Conservation (phyloP, 192 early-diverging fungal genomes). For the Backusella westeae region DNA sequence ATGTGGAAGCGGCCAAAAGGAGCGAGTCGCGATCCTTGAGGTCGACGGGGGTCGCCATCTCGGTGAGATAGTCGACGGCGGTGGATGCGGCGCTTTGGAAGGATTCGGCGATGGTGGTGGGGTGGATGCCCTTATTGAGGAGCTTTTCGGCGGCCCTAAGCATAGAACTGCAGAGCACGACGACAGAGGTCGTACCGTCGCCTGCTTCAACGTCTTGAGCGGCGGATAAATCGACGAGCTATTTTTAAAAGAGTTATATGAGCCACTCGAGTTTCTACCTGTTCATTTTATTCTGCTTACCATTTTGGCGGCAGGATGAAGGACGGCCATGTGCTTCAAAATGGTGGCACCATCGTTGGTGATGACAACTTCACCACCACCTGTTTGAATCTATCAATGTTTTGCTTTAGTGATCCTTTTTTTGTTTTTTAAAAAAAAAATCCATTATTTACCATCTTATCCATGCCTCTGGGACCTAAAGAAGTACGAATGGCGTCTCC, state of each 20-base stretch:
- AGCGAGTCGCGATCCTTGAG: conserved; percentile 89
- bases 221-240: conserved; percentile 97
- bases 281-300: conserved; percentile 37
- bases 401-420: not conserved
- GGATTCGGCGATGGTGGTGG: conserved; percentile 97
- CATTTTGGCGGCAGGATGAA: conserved; percentile 99
- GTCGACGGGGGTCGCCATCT: conserved; percentile 85
- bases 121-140: conserved; percentile 95
- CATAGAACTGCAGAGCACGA: conserved; percentile 90
- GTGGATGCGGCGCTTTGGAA: conserved; percentile 89
- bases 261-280: no score
- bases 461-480: conserved; percentile 97
- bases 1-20: conserved; percentile 90
- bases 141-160: conserved; percentile 89
- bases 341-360: conserved; percentile 99
- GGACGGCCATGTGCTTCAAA: conserved; percentile 96
- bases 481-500: conserved; percentile 96
- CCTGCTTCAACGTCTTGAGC: conserved; percentile 99
- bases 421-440: not conserved
- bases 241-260: not conserved
- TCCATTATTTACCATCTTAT: conserved; percentile 83
- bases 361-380: conserved; percentile 89
- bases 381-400: conserved; percentile 81
- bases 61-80: conserved; percentile 84
- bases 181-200: conserved; percentile 98